A percentile compares a stretch with the other conserved stretches of the same genome.
These are phyloP conservation scores for Malassezia vespertilionis DNA, from an alignment of 1,284 basidiomycete genomes.

Conservation along the genomic window DNA sequence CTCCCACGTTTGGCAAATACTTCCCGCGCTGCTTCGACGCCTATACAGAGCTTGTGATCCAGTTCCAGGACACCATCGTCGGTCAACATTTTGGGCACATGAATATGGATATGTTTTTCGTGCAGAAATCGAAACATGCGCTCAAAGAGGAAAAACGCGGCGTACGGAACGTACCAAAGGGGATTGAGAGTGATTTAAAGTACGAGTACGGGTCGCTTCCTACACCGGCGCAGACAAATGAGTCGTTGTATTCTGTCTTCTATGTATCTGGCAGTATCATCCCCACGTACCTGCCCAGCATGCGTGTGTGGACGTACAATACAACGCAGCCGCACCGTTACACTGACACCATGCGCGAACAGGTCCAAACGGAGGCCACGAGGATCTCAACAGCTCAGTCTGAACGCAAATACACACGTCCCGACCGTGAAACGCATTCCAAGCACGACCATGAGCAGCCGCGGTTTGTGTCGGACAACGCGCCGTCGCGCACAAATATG, in stretches of 20 bases:
- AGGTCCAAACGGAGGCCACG: slow-evolving; percentile 30
- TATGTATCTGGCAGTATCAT: slow-evolving; percentile 53
- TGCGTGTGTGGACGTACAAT: slow-evolving; percentile 61
- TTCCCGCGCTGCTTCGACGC: slow-evolving; percentile 68
- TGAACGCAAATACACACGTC: slow-evolving; percentile 47
- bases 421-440: slow-evolving; percentile 53
- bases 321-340: slow-evolving; percentile 16
- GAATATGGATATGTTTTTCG: slow-evolving; percentile 48
- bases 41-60: slow-evolving; percentile 68
- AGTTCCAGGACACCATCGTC: slow-evolving; percentile 80
- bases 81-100: slow-evolving; percentile 72
- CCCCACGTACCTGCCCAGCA: slow-evolving; percentile 74
- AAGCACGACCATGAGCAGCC: slow-evolving; percentile 50
- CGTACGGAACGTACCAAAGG: no score
- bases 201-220: slow-evolving; percentile 39
- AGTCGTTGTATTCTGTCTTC: slow-evolving; percentile 34
- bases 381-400: slow-evolving; percentile 52
- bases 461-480: slow-evolving; percentile 57
- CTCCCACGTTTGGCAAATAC: slow-evolving; percentile 69
- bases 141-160: not conserved
- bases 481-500: slow-evolving; percentile 63
- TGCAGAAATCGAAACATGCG: slow-evolving; percentile 34
- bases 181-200: slow-evolving; percentile 30
- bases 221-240: slow-evolving; percentile 27
- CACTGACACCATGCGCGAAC: slow-evolving; percentile 39